A percentile compares a stretch with the other conserved stretches of the same genome.
Evolutionary conservation across 139 green algal species (phyloP).

Genomic region (Chlamydomonas sp.): DNA sequence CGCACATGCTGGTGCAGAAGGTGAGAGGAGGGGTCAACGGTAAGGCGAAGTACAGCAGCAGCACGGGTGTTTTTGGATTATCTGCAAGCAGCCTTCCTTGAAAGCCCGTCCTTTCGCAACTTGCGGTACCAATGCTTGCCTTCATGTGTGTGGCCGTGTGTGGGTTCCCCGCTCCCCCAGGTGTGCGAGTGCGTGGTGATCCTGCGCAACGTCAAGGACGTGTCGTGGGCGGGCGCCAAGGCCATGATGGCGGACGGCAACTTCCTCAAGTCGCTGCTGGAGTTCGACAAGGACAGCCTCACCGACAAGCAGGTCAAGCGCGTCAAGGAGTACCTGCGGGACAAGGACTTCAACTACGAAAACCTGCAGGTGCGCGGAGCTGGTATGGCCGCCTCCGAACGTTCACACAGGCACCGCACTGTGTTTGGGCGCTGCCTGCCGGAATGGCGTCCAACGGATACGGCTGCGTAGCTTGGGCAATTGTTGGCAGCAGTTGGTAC

Average conservation of each 20-base stretch:
- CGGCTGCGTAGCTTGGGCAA: too few relatives aligned
- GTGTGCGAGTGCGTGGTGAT: constrained; percentile 93
- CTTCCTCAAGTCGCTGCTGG: constrained; percentile 83
- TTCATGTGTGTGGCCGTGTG: background rate
- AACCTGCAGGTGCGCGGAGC: constrained; percentile 56
- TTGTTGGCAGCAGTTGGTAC: too few relatives aligned
- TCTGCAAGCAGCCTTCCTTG: background rate
- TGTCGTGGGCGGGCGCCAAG: constrained; percentile 89
- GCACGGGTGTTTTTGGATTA: background rate
- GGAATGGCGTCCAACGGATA: too few relatives aligned
- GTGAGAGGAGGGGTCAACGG: constrained; percentile 34
- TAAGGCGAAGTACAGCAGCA: too few relatives aligned
- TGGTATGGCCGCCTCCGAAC: constrained; percentile 7
- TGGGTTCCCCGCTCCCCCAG: constrained; percentile 29
- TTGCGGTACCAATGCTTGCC: background rate
- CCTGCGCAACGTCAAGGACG: constrained; percentile 84
- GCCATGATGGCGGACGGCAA: constrained; percentile 88
- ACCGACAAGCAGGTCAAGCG: constrained; percentile 83
- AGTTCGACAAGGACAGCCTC: constrained; percentile 89
- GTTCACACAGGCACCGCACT: background rate
- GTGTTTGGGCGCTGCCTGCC: background rate
- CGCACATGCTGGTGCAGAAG: constrained; percentile 87
- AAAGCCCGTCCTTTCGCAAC: background rate
- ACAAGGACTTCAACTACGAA: constrained; percentile 82
- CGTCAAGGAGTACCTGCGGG: constrained; percentile 90